Base-by-base conservation (phyloP, 495 filamentous ascomycete species). In the Mytilinidion resinicola region DNA sequence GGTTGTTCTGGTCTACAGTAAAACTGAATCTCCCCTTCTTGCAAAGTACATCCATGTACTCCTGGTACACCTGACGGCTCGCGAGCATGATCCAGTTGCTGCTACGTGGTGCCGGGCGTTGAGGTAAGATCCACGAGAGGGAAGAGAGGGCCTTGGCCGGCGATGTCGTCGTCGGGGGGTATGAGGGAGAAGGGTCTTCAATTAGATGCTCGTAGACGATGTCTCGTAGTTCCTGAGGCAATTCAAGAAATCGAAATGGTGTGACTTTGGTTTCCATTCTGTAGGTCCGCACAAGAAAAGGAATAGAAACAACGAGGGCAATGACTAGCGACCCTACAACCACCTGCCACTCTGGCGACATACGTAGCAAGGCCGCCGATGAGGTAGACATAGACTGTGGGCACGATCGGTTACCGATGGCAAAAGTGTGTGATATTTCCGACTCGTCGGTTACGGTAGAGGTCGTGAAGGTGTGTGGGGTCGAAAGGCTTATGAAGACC, bases 11-110 rank as follows among this genome's bases (percentile, higher is more conserved):
- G 8, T 50, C 54, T 12, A 63, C 56, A 17, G 46, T 66, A 39
- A 66, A 53, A 15, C 50, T 60, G 49, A 62, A 62, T 0, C 43
- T 57, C n/a, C 17, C 38, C 38, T 57, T 56, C 52, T 56, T 66
- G 56, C 59, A 62, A 1, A 59, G 10, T 3, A 59, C 11, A 19
- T 66, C 63, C 43, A 62, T 66, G 56, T 51, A 66, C 30, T 66
- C 63, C 10, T 20, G 38, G 43, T 66, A 52, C 44, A 59, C 36
- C 44, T 66, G 59, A 34, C 49, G 52, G 53, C 57, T 66, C 37
- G 48, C 51, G 9, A 63, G 47, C 48, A 66, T 53, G 30, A 62
- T 51, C 59, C 55, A 60, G 52, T 56, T 59, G 44, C 56, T 50
- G 49, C 17, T 10, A 30, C 51, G 9, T 8, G 51, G 39, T 20